These are phyloP conservation scores for Candida pseudoglaebosa DNA, from an alignment of 805 yeast species.

Conservation along the genomic window DNA sequence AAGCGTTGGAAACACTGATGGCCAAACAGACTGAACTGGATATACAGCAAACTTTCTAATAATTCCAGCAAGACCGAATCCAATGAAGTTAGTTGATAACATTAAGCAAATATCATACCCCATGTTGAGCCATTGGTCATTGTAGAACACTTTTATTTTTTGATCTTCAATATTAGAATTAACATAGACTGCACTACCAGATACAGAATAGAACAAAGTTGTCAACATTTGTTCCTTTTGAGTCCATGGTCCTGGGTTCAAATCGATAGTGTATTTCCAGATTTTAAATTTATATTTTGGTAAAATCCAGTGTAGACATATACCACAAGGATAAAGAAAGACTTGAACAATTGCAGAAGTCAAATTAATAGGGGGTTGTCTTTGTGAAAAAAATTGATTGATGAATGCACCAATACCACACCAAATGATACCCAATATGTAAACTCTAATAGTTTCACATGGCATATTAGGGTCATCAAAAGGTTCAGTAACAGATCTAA, in stretches of 20 bases:
- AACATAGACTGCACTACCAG: slow-evolving; percentile 23
- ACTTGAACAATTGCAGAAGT: slow-evolving; percentile 41
- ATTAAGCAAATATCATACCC: slow-evolving; percentile 23
- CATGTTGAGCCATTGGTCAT: slow-evolving; percentile 20
- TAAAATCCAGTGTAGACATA: slow-evolving; percentile 23
- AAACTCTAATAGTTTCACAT: slow-evolving; percentile 43
- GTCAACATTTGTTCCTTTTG: slow-evolving; percentile 65
- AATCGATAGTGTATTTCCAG: slow-evolving; percentile 21
- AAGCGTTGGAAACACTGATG: slow-evolving; percentile 22
- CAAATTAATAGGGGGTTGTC: slow-evolving; percentile 46
- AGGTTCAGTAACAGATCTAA: slow-evolving; percentile 26
- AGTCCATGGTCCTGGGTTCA: slow-evolving; percentile 54
- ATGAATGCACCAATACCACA: slow-evolving; percentile 49
- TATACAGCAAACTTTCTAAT: slow-evolving; percentile 23
- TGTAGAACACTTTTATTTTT: slow-evolving; percentile 19
- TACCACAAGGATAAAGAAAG: slow-evolving; percentile 43
- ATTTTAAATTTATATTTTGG: slow-evolving; percentile 32
- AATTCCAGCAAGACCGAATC: slow-evolving; percentile 28
- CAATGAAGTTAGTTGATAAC: slow-evolving; percentile 21
- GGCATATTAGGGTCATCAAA: slow-evolving; percentile 33
- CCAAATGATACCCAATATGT: slow-evolving; percentile 49
- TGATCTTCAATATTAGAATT: slow-evolving; percentile 21
- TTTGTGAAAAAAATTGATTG: slow-evolving; percentile 53
- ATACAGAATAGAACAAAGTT: slow-evolving; percentile 41
- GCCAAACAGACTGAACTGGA: slow-evolving; percentile 25